Conservation (phyloP, 2,329 filamentous ascomycete genomes). For the Colletotrichum somersetense region DNA sequence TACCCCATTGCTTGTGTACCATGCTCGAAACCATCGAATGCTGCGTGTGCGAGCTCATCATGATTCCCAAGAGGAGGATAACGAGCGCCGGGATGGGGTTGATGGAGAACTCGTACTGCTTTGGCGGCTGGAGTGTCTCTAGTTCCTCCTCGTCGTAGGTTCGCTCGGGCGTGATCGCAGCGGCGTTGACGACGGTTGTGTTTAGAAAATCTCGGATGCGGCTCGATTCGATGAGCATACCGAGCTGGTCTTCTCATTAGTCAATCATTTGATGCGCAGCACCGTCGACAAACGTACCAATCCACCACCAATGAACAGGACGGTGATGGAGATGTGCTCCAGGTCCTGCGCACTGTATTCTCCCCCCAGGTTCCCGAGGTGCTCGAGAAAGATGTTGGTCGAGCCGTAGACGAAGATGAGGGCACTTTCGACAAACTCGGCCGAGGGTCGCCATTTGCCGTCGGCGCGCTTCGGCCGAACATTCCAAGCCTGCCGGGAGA, state of each 20-base stretch:
- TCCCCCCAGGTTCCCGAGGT: constrained; percentile 78
- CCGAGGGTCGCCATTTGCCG: constrained; percentile 78
- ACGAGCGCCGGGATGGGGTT: constrained; percentile 91
- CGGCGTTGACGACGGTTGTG: constrained; percentile 58
- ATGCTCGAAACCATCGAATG: constrained; percentile 85
- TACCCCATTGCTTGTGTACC: constrained; percentile 95
- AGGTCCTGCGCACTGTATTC: constrained; percentile 84
- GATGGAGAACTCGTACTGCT: constrained; percentile 79
- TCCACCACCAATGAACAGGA: constrained; percentile 94
- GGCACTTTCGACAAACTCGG: constrained; percentile 90
- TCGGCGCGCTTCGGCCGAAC: constrained; percentile 72
- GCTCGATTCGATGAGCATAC: constrained; percentile 87
- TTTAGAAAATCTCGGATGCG: constrained; percentile 77
- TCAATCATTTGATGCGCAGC: neutral
- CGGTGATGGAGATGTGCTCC: constrained; percentile 91
- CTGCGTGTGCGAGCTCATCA: constrained; percentile 97
- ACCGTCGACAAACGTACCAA: constrained; percentile 67
- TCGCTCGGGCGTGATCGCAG: constrained; percentile 48
- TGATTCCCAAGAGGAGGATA: constrained; percentile 87
- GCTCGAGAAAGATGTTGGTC: constrained; percentile 93
- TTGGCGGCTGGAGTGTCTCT: constrained; percentile 65
- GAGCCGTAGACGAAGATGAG: constrained; percentile 91
- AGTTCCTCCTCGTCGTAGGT: constrained; percentile 59
- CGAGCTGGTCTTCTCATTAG: constrained; percentile 63
- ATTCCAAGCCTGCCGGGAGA: constrained; percentile 81